A percentile compares a stretch with the other conserved stretches of the same genome.
Conservation (phyloP, 495 filamentous ascomycete genomes). For the Penicillium robsamsonii region DNA sequence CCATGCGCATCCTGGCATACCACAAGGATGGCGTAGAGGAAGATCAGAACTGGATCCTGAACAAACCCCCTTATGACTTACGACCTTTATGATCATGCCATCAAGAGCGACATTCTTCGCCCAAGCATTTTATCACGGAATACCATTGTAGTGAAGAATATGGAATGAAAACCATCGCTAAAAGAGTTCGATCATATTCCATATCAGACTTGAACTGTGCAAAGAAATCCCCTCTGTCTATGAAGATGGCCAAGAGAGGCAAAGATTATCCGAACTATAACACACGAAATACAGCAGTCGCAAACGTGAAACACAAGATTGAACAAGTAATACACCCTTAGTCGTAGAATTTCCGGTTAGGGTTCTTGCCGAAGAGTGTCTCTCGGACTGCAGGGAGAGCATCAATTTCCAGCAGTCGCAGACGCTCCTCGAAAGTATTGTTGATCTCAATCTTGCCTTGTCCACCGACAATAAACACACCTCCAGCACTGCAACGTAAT, state of each 20-base stretch:
- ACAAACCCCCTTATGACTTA: constrained; percentile 21
- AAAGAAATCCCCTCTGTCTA: constrained; percentile 22
- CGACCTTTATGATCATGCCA: constrained; percentile 12
- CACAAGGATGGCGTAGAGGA: constrained; percentile 58
- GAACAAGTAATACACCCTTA: constrained; percentile 43
- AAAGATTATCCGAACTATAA: constrained; percentile 26
- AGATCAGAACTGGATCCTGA: constrained; percentile 57
- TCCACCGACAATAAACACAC: constrained; percentile 73
- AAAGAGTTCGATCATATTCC: constrained; percentile 20
- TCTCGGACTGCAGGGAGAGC: constrained; percentile 82
- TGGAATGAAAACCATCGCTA: constrained; percentile 37
- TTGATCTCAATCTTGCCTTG: constrained; percentile 96
- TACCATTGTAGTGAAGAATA: constrained; percentile 29
- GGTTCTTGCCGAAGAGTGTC: constrained; percentile 86
- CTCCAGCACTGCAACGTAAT: constrained; percentile 64
- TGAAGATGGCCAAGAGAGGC: constrained; percentile 16
- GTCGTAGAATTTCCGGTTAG: constrained; percentile 90
- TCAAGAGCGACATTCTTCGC: constrained; percentile 14
- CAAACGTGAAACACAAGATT: constrained; percentile 12
- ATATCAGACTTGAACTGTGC: constrained; percentile 23
- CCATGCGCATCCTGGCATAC: constrained; percentile 66
- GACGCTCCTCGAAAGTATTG: constrained; percentile 92
- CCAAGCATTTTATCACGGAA: constrained; percentile 20
- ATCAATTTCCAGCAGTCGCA: constrained; percentile 78
- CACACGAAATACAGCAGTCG: constrained; percentile 24